These are phyloP conservation scores for Balakata baccata DNA, from an alignment of 345 rosid genomes.

Conservation along the genomic window DNA sequence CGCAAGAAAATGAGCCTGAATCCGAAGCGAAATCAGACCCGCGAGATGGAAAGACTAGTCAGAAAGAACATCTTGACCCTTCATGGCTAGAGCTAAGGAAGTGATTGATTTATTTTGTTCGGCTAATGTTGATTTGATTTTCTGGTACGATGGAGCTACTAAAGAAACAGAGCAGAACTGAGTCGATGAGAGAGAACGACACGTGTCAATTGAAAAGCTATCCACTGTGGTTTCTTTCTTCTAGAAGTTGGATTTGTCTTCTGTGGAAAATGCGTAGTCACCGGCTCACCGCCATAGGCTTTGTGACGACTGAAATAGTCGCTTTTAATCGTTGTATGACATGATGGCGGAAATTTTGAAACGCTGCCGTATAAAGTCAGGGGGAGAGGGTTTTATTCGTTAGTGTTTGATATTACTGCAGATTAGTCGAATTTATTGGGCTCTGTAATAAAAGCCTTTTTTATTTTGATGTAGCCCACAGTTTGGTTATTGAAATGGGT, in stretches of 20 bases:
- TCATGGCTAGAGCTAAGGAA: conserved; percentile 70
- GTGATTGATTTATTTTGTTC: neutral
- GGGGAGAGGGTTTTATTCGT: too few relatives aligned
- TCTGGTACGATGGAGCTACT: neutral
- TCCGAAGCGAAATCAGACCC: conserved; percentile 61
- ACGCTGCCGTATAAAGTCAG: neutral
- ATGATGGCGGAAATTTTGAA: neutral
- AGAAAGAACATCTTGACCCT: conserved; percentile 31
- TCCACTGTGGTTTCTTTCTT: neutral
- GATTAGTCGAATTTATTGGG: too few relatives aligned
- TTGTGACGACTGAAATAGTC: neutral
- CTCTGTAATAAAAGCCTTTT: too few relatives aligned
- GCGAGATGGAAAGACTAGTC: conserved; percentile 38
- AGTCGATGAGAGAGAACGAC: neutral
- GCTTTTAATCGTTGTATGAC: too few relatives aligned
- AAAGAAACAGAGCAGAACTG: neutral
- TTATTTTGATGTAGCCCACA: too few relatives aligned
- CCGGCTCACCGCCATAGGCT: neutral
- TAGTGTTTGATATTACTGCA: too few relatives aligned
- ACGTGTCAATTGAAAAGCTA: neutral
- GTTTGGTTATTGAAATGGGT: too few relatives aligned
- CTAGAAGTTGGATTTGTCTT: neutral
- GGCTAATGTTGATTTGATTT: neutral
- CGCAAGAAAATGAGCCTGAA: conserved; percentile 24
- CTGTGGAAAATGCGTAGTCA: neutral